phyloP scores from a whole-genome alignment of 78 protist genomes.

The Blattamonas nauphoetae region DNA sequence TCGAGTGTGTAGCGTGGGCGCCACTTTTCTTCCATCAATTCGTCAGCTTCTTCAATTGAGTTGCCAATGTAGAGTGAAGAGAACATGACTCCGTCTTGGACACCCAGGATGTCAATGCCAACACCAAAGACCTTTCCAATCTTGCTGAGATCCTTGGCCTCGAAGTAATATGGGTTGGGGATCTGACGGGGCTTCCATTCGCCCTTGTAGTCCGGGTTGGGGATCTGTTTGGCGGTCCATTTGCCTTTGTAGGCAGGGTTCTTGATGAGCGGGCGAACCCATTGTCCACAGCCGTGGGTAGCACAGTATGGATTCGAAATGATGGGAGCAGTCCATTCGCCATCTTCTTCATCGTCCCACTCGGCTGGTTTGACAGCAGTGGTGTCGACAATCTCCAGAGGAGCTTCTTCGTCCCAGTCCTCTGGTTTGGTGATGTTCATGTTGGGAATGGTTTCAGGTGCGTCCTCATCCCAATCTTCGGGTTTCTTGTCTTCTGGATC shows the following conservation, averaged over 20 bases:
- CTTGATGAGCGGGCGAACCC: background rate
- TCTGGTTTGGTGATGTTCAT: no score
- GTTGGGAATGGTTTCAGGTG: no score
- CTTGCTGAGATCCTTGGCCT: background rate
- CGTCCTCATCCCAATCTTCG: constrained; percentile 9
- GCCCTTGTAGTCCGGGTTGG: background rate
- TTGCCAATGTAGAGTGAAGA: background rate
- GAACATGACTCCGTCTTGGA: background rate
- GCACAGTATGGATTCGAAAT: background rate
- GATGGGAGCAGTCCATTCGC: background rate
- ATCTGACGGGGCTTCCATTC: background rate
- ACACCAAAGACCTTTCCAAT: background rate
- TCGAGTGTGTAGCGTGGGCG: background rate
- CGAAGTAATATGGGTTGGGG: background rate
- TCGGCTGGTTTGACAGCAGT: no score
- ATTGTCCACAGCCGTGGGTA: background rate
- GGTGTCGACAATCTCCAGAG: no score
- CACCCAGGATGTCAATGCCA: background rate
- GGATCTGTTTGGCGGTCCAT: background rate
- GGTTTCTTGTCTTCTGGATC: constrained; percentile 23
- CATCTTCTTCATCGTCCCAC: background rate
- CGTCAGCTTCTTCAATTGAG: background rate
- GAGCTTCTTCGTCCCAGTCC: no score
- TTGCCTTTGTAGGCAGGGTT: background rate
- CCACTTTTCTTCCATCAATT: background rate